phyloP scores from a whole-genome alignment of 2,329 filamentous ascomycete genomes.

The Coniochaeta sp. region DNA sequence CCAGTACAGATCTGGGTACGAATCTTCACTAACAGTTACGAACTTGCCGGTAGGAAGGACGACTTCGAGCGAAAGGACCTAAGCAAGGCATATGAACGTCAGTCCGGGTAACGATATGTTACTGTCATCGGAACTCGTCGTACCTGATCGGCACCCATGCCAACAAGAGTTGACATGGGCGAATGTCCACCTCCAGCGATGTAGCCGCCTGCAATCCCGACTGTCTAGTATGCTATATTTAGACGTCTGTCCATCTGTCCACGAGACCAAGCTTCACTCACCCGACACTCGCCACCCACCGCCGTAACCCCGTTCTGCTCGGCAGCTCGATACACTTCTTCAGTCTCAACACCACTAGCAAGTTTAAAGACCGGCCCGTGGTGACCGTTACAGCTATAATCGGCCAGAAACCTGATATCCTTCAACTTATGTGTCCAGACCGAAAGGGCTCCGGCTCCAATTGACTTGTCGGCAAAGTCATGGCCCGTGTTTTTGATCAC shows the following conservation, averaged over 20 bases:
- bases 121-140: background rate
- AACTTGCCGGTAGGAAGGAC: conserved; percentile 34
- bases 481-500: conserved; percentile 45
- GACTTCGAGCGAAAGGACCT: conserved; percentile 35
- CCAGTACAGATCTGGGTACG: conserved; percentile 38
- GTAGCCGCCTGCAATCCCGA: conserved; percentile 40
- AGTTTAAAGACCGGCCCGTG: conserved; percentile 20
- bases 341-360: conserved; percentile 42
- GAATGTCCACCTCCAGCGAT: conserved; percentile 45
- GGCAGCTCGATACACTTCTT: conserved; percentile 42
- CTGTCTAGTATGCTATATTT: conserved; percentile 20
- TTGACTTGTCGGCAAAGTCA: conserved; percentile 31
- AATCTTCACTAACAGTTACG: conserved; percentile 27
- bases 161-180: conserved; percentile 38
- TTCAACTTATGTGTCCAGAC: conserved; percentile 24
- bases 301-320: conserved; percentile 36
- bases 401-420: conserved; percentile 9
- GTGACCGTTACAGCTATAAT: conserved; percentile 9
- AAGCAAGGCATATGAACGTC: background rate
- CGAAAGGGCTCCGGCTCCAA: conserved; percentile 25
- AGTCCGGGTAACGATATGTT: background rate
- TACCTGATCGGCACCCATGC: conserved; percentile 38
- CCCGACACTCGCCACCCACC: conserved; percentile 42
- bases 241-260: background rate
- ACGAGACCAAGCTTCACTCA: conserved; percentile 3